Conservation (phyloP, 331 rosid genomes). For the Rhamnella rubrinervis region DNA sequence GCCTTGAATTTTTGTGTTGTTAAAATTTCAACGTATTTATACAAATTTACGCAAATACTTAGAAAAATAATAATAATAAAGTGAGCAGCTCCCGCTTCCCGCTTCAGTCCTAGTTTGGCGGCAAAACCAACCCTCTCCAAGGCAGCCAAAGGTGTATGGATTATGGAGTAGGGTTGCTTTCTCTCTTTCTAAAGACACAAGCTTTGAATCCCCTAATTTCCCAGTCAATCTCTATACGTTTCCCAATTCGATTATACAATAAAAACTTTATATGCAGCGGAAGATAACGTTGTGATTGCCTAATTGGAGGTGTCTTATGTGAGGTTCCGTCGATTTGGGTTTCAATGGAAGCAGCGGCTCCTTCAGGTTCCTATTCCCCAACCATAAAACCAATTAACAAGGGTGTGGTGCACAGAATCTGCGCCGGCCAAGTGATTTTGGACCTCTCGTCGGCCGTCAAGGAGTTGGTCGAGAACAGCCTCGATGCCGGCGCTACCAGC, state of each 20-base stretch:
- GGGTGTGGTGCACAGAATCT: slow-evolving; percentile 70
- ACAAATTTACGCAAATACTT: no score
- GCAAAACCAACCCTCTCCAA: no score
- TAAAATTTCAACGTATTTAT: no score
- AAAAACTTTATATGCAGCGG: background rate
- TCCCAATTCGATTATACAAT: background rate
- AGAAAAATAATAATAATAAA: no score
- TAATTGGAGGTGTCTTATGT: background rate
- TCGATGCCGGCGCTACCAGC: slow-evolving; percentile 87
- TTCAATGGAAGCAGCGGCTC: slow-evolving; percentile 37
- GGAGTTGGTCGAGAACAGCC: slow-evolving; percentile 92
- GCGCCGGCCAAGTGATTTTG: slow-evolving; percentile 87
- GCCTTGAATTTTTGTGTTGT: no score
- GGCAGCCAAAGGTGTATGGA: background rate
- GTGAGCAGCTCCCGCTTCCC: no score
- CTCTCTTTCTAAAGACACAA: no score
- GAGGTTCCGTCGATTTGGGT: slow-evolving; percentile 12
- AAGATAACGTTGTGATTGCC: background rate
- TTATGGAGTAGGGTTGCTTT: background rate
- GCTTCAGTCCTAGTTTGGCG: no score
- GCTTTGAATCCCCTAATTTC: no score
- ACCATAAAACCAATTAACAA: slow-evolving; percentile 67
- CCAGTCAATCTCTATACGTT: no score
- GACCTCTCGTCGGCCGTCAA: slow-evolving; percentile 93
- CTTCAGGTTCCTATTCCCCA: slow-evolving; percentile 46